Evolutionary conservation across 1,284 basidiomycete species (phyloP).

Genomic region (Rhizopogon parksii): DNA sequence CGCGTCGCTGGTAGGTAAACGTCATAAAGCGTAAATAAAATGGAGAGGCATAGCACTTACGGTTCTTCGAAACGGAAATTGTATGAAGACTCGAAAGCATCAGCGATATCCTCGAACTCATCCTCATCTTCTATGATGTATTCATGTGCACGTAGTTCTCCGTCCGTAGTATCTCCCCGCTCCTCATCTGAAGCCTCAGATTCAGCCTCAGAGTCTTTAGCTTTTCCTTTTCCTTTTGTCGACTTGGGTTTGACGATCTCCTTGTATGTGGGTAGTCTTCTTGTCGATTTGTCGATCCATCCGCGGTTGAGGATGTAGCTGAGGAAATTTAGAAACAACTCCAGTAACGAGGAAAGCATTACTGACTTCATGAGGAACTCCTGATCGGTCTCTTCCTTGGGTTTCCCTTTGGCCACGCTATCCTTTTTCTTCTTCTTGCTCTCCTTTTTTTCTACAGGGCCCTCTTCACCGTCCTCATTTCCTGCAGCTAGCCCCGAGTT

Average conservation of each 20-base stretch:
- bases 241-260: conserved; percentile 54
- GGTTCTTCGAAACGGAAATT: conserved; percentile 95
- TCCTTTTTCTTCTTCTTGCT: conserved; percentile 23
- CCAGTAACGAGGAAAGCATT: conserved; percentile 2
- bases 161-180: conserved; percentile 28
- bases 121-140: conserved; percentile 39
- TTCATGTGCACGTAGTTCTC: conserved; percentile 27
- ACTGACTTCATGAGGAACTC: conserved; percentile 89
- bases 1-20: conserved; percentile 45
- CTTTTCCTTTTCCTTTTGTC: conserved; percentile 28
- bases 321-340: neutral
- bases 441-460: conserved; percentile 28
- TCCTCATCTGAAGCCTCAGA: conserved; percentile 19
- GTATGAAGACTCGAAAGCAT: conserved; percentile 77
- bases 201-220: neutral
- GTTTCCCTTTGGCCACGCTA: conserved; percentile 30
- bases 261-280: conserved; percentile 75
- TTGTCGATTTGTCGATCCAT: conserved; percentile 78
- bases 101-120: conserved; percentile 67
- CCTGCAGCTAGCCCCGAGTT: conserved; percentile 22
- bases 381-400: conserved; percentile 61
- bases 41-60: conserved; percentile 38
- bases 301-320: conserved; percentile 94
- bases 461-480: conserved; percentile 26
- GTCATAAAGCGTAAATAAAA: neutral